phyloP scores from a whole-genome alignment of 345 rosid species.

The Noccaea caerulescens region DNA sequence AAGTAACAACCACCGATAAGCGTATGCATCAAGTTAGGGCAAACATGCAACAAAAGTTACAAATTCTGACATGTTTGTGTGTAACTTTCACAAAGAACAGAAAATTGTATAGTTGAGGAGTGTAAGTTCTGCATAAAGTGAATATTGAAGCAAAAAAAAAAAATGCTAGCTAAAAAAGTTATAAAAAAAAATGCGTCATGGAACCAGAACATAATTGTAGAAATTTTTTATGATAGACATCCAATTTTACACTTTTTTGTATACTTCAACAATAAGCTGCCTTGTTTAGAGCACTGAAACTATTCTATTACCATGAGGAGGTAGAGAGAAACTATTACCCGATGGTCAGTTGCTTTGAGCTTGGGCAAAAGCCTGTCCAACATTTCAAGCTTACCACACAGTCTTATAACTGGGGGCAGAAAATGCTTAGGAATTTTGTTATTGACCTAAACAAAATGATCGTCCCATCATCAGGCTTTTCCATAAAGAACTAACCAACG shows the following conservation, averaged over 20 bases:
- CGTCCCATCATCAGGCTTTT: constrained; percentile 10
- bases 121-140: no score
- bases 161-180: neutral
- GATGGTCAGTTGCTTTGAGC: constrained; percentile 88
- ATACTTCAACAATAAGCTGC: neutral
- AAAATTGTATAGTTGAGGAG: neutral
- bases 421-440: constrained; percentile 72
- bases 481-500: neutral
- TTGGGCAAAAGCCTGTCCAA: constrained; percentile 85
- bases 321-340: constrained; percentile 57
- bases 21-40: constrained; percentile 13
- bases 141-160: neutral
- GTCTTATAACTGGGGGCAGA: constrained; percentile 79
- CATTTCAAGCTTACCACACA: constrained; percentile 98
- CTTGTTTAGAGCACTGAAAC: neutral
- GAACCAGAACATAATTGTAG: neutral
- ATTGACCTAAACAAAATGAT: constrained; percentile 63
- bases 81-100: neutral
- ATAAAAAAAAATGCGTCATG: neutral
- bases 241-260: no score
- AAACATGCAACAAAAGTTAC: constrained; percentile 15
- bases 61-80: constrained; percentile 9
- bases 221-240: neutral
- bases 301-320: constrained; percentile 17
- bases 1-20: neutral